phyloP scores from a whole-genome alignment of 441 rosid genomes.

The Omphalea diandra region DNA sequence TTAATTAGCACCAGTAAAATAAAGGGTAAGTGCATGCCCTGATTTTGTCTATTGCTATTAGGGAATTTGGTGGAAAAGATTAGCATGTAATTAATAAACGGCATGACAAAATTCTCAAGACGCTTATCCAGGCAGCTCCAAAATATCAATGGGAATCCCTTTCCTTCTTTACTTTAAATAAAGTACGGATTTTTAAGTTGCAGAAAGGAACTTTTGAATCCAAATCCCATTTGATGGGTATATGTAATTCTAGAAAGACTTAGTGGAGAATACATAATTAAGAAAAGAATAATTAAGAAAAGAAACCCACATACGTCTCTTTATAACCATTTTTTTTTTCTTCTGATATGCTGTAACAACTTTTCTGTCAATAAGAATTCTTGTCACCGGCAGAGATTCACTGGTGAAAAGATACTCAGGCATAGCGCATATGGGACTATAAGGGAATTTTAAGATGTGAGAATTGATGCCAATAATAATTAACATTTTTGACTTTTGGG shows the following conservation, averaged over 20 bases:
- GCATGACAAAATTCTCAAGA: slow-evolving; percentile 10
- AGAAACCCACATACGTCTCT: background rate
- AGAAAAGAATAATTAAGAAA: no score
- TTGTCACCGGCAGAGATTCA: no score
- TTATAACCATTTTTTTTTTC: no score
- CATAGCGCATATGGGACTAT: no score
- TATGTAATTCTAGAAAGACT: background rate
- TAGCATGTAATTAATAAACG: background rate
- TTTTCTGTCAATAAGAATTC: no score
- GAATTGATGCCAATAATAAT: no score
- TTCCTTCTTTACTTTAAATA: background rate
- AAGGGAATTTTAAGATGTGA: no score
- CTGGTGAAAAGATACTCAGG: no score
- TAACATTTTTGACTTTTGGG: no score
- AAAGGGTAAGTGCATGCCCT: background rate
- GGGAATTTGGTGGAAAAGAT: background rate
- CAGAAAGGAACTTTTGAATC: slow-evolving; percentile 6
- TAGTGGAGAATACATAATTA: background rate
- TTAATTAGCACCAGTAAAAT: background rate
- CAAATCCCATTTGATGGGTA: background rate
- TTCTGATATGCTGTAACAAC: no score
- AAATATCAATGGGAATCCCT: slow-evolving; percentile 1
- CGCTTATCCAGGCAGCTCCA: background rate
- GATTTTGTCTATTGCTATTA: background rate
- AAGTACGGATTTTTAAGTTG: background rate